These are phyloP conservation scores for Capsicum pubescens DNA, from an alignment of 257 asterid genomes.

Conservation along the genomic window DNA sequence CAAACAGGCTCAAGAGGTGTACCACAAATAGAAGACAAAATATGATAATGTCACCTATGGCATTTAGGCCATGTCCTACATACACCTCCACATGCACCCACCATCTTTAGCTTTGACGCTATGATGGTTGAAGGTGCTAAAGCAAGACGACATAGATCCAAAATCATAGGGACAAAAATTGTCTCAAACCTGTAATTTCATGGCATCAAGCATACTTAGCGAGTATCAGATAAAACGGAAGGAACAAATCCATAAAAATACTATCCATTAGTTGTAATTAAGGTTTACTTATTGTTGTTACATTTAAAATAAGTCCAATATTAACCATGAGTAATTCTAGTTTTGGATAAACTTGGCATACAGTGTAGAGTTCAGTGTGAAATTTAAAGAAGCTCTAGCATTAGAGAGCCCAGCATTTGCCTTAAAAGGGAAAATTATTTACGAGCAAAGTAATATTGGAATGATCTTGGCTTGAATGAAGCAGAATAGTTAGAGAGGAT, in stretches of 20 bases:
- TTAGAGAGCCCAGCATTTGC: not conserved
- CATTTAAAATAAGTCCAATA: not conserved
- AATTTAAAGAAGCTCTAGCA: not conserved
- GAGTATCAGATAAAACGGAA: not conserved
- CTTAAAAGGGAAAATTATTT: not conserved
- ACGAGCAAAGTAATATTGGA: not conserved
- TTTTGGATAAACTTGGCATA: not conserved
- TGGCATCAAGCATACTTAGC: not conserved
- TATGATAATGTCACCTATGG: not conserved
- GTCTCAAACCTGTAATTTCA: not conserved
- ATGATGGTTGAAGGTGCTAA: not conserved
- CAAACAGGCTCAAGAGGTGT: not conserved
- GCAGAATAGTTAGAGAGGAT: conserved; percentile 16
- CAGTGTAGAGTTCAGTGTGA: not conserved
- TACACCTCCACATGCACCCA: not conserved
- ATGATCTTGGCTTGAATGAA: not conserved
- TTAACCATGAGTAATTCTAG: not conserved
- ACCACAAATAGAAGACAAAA: not conserved
- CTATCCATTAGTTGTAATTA: not conserved
- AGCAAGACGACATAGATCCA: not conserved
- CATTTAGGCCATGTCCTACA: not conserved
- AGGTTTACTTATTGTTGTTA: not conserved
- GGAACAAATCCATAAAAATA: not conserved
- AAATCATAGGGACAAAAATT: not conserved
- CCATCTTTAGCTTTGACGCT: not conserved